Evolutionary conservation across 441 rosid species (phyloP).

Genomic region (Macaranga tanarius): DNA sequence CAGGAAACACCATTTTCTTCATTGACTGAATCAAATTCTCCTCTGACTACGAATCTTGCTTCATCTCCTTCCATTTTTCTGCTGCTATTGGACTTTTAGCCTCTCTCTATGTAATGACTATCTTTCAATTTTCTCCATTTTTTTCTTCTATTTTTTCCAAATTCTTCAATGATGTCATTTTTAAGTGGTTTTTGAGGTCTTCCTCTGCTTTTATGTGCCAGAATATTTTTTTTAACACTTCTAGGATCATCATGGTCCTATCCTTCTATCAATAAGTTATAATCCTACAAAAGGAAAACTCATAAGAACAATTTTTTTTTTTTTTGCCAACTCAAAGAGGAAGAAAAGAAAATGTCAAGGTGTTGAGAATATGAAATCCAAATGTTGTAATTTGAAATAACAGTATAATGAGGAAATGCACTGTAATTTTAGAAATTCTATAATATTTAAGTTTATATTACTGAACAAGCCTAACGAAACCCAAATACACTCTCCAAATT

Average conservation of each 20-base stretch:
- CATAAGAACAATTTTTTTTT: constrained; percentile 30
- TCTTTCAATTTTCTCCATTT: constrained; percentile 47
- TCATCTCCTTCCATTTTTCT: constrained; percentile 64
- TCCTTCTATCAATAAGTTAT: constrained; percentile 67
- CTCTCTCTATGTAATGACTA: constrained; percentile 35
- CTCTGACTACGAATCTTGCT: constrained; percentile 38
- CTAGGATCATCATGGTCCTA: constrained; percentile 58
- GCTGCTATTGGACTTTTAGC: constrained; percentile 34
- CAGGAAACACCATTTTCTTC: constrained; percentile 52
- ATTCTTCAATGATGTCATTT: constrained; percentile 53
- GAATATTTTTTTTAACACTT: constrained; percentile 58
- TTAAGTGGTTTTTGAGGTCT: constrained; percentile 63
- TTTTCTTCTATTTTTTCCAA: constrained; percentile 54
- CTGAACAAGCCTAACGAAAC: too few species aligned
- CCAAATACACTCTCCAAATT: too few species aligned
- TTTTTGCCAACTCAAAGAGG: constrained; percentile 36
- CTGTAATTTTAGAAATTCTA: background rate
- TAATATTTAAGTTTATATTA: too few species aligned
- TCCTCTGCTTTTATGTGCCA: constrained; percentile 66
- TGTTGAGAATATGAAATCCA: constrained; percentile 13
- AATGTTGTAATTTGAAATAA: background rate
- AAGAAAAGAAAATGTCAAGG: constrained; percentile 6
- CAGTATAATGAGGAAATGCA: background rate
- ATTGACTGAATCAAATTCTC: constrained; percentile 46
- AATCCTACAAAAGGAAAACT: constrained; percentile 18